phyloP scores from a whole-genome alignment of 2,329 filamentous ascomycete genomes.

The Fusarium euwallaceae region DNA sequence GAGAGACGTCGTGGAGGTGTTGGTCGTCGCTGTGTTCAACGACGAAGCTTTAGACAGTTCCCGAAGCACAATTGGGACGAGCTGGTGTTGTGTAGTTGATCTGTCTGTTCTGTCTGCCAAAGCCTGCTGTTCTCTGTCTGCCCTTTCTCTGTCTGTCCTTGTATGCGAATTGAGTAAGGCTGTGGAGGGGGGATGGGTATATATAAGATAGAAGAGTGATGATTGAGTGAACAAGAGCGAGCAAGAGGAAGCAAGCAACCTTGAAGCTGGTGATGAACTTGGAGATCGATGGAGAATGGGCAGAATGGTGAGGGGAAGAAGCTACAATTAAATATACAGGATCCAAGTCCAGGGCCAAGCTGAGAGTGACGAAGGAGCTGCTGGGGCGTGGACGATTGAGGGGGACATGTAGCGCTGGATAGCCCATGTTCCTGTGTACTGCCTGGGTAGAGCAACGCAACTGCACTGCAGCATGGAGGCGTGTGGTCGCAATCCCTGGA shows the following conservation, averaged over 20 bases:
- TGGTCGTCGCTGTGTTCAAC: constrained; percentile 27
- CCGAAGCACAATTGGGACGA: constrained; percentile 18
- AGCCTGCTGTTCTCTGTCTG: constrained; percentile 27
- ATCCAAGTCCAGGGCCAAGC: constrained; percentile 21
- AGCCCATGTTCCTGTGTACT: constrained; percentile 10
- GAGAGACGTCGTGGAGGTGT: constrained; percentile 13
- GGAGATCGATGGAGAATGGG: constrained; percentile 40
- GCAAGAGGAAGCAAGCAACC: constrained; percentile 20
- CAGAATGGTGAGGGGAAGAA: constrained; percentile 45
- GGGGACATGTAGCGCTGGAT: constrained; percentile 22
- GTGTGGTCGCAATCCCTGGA: neutral
- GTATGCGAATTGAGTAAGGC: constrained; percentile 26
- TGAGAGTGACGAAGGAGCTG: constrained; percentile 35
- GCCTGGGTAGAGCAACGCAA: neutral
- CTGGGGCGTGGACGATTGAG: constrained; percentile 20
- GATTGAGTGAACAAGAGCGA: constrained; percentile 24
- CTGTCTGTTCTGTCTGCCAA: constrained; percentile 18
- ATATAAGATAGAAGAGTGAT: constrained; percentile 19
- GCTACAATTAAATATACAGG: constrained; percentile 51
- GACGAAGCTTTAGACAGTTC: constrained; percentile 33
- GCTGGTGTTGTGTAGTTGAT: constrained; percentile 4
- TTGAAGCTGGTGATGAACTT: constrained; percentile 36
- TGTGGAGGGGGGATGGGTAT: constrained; percentile 19
- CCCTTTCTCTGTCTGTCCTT: constrained; percentile 27
- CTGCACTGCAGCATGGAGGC: neutral